phyloP scores from a whole-genome alignment of 768 basidiomycete species.

The Mycena kentingensis region DNA sequence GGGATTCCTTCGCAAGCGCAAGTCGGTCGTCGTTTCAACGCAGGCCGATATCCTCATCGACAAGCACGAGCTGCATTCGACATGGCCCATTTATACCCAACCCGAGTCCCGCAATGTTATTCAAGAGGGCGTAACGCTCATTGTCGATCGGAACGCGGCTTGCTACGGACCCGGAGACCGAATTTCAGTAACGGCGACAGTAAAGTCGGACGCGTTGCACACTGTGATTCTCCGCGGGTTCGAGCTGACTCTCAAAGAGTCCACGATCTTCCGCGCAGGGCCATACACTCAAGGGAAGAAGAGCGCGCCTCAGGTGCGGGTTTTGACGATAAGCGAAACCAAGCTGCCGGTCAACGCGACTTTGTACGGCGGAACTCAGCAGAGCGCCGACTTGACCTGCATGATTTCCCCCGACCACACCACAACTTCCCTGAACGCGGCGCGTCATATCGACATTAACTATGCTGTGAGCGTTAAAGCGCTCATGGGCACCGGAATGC shows the following conservation, averaged over 20 bases:
- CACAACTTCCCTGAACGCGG: conserved; percentile 78
- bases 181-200: conserved; percentile 66
- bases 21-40: conserved; percentile 67
- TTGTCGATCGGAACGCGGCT: conserved; percentile 71
- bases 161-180: conserved; percentile 89
- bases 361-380: conserved; percentile 69
- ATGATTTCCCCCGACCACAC: conserved; percentile 73
- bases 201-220: conserved; percentile 70
- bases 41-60: conserved; percentile 78
- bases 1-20: conserved; percentile 80
- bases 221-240: conserved; percentile 80
- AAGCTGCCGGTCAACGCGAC: conserved; percentile 73
- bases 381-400: conserved; percentile 73
- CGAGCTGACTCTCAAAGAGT: conserved; percentile 78
- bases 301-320: conserved; percentile 57
- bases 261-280: conserved; percentile 71
- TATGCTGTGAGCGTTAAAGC: conserved; percentile 80
- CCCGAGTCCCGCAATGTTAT: conserved; percentile 66
- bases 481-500: conserved; percentile 66
- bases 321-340: conserved; percentile 62
- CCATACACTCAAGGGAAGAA: conserved; percentile 58
- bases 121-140: conserved; percentile 73
- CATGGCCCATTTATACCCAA: conserved; percentile 90
- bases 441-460: conserved; percentile 82
- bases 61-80: conserved; percentile 91